Percentiles rank a stretch among this genome's conserved stretches.
Conservation (phyloP, 441 rosid genomes). For the Brassica balearica region DNA sequence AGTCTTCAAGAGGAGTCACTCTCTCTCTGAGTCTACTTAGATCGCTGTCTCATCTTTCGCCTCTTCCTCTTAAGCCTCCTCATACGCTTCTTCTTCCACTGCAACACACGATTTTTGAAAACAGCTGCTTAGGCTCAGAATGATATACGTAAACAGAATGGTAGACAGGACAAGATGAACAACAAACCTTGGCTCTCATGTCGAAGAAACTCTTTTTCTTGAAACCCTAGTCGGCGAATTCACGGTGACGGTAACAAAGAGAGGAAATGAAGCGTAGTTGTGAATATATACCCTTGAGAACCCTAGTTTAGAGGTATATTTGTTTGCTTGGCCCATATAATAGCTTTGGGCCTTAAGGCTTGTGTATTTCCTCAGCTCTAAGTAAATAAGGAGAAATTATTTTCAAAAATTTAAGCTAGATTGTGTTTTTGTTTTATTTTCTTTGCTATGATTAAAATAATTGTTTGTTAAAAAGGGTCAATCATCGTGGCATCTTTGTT, state of each 20-base stretch:
- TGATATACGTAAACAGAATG: too few species aligned
- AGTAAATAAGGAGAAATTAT: too few species aligned
- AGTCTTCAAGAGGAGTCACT: conserved; percentile 16
- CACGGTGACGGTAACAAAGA: conserved; percentile 19
- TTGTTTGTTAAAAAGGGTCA: too few species aligned
- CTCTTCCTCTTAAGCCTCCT: conserved; percentile 96
- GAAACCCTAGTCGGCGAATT: conserved; percentile 30
- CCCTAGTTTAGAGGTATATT: conserved; percentile 17
- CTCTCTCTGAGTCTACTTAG: conserved; percentile 62
- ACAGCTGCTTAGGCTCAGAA: background rate
- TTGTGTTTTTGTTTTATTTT: too few species aligned
- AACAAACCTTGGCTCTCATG: conserved; percentile 56
- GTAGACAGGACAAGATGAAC: background rate
- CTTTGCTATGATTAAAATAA: too few species aligned
- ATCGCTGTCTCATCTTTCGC: conserved; percentile 95
- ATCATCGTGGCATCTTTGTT: too few species aligned
- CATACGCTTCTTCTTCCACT: conserved; percentile 99
- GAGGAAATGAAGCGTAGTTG: background rate
- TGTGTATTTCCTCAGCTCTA: background rate
- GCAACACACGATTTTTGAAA: background rate
- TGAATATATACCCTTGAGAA: conserved; percentile 33
- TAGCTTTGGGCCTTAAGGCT: background rate
- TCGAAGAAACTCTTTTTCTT: background rate
- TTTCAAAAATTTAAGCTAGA: too few species aligned
- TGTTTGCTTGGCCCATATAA: background rate